phyloP scores from a whole-genome alignment of 306 rosid species.

The Vigna angularis region DNA sequence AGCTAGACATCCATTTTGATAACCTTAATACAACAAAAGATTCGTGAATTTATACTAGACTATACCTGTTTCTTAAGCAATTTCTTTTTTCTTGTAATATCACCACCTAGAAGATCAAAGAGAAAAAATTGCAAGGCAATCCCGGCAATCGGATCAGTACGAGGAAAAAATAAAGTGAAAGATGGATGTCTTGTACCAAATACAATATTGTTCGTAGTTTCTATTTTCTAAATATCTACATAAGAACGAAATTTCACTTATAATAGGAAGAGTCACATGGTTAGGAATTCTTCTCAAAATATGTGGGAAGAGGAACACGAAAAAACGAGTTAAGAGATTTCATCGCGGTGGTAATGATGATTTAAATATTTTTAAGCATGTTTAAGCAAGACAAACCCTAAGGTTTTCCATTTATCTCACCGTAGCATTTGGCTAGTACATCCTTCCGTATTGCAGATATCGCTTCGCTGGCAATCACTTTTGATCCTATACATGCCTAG shows the following conservation, averaged over 20 bases:
- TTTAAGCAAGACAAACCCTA: background rate
- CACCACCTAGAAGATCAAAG: constrained; percentile 70
- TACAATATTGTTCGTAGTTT: constrained; percentile 17
- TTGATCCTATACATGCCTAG: constrained; percentile 90
- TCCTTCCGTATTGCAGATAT: constrained; percentile 93
- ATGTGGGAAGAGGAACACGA: background rate
- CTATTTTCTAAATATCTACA: constrained; percentile 30
- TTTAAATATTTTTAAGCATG: constrained; percentile 15
- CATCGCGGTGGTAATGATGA: background rate
- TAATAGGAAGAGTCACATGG: constrained; percentile 23
- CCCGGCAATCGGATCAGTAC: constrained; percentile 10
- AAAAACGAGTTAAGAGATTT: background rate
- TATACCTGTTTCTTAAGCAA: constrained; percentile 88
- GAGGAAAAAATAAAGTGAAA: constrained; percentile 35
- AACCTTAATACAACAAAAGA: background rate
- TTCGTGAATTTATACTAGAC: constrained; percentile 11
- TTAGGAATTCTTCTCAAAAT: constrained; percentile 10
- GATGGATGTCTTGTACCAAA: constrained; percentile 3
- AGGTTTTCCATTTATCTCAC: constrained; percentile 53
- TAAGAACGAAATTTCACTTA: constrained; percentile 1
- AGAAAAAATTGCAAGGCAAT: constrained; percentile 4
- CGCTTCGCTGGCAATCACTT: constrained; percentile 92
- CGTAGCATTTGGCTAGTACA: constrained; percentile 94
- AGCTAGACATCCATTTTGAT: constrained; percentile 14
- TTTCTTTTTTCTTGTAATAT: constrained; percentile 86